These are phyloP conservation scores for Ustilago esculenta DNA, from an alignment of 1,284 basidiomycete genomes.

Conservation along the genomic window DNA sequence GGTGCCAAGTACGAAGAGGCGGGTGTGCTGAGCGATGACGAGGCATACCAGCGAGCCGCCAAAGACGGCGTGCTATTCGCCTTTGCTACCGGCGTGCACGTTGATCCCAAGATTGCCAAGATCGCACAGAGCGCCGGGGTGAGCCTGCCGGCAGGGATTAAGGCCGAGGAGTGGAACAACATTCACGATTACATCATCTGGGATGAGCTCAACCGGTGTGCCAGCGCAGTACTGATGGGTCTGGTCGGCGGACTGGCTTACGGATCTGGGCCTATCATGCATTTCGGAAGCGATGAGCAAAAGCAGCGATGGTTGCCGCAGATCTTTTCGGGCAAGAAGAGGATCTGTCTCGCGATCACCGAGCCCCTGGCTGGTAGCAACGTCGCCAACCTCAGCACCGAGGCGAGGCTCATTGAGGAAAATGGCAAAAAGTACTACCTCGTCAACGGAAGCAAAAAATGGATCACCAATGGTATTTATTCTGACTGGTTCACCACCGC, in stretches of 20 bases:
- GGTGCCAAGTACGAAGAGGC: constrained; percentile 44
- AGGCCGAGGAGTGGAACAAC: constrained; percentile 55
- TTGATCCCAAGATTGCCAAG: constrained; percentile 48
- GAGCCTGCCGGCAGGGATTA: constrained; percentile 46
- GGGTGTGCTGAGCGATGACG: constrained; percentile 33
- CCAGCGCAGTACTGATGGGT: constrained; percentile 42
- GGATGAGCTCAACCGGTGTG: constrained; percentile 54
- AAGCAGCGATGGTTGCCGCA: constrained; percentile 53
- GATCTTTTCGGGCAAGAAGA: constrained; percentile 50
- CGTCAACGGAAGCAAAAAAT: constrained; percentile 67
- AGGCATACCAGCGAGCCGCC: constrained; percentile 47
- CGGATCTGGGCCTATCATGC: constrained; percentile 48
- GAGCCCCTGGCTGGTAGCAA: constrained; percentile 65
- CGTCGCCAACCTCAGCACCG: constrained; percentile 64
- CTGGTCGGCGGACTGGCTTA: constrained; percentile 42
- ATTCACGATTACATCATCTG: constrained; percentile 60
- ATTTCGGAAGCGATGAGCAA: constrained; percentile 53
- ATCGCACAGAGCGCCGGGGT: constrained; percentile 36
- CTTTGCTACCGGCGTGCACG: constrained; percentile 45
- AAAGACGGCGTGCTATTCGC: constrained; percentile 57
- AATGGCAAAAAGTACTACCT: constrained; percentile 65
- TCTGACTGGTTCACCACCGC: constrained; percentile 64
- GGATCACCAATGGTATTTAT: constrained; percentile 67
- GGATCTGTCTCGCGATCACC: constrained; percentile 61
- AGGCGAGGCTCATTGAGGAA: constrained; percentile 61